Evolutionary conservation across 306 rosid species (phyloP), one percentile per base, ranked within the genome.

Genomic region (Echinosophora koreensis): DNA sequence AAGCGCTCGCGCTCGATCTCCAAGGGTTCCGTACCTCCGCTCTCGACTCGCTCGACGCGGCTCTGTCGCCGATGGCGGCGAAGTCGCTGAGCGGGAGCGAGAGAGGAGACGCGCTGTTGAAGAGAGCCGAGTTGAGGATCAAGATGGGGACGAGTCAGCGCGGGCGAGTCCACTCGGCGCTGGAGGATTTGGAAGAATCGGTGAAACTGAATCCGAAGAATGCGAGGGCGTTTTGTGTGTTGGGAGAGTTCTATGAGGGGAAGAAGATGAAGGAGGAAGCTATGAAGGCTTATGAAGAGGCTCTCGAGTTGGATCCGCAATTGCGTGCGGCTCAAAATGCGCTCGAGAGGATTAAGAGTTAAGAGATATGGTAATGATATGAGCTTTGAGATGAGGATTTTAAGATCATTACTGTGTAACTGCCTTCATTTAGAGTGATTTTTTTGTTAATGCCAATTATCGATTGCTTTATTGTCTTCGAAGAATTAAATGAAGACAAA

Each of bases 21-120:
- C 97, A 83, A 57, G 97, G 93, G 4, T 85, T 83, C 77, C 84
- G 82, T 55, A 47, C 92, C 83, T 88, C 96, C 18, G 96, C 96
- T 1, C 91, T 92, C 16, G 93, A 92, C 34, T 80, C 97, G 7
- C 66, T 90, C 63, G 90, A 90, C 63, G 54, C 67, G n/a, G 93
- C 97, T 34, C 84, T 92, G 30, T 92, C 97, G 3, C 93, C 96
- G 0, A 82, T 83, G 10, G 78, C 83, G 8, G 77, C 47, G 1
- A 71, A 82, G 69, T 90, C 96, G 35, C 88, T 92, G 60, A 74
- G 28, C 42, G 69, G 69, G 7, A 39, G 4, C 8, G 97, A 90
- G 84, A 86, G 80, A 28, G 96, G 90, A 39, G 96, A 92, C 62
- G 96, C 97, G 68, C 81, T 88, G 2, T 77, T 71, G 67, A 88